Evolutionary conservation across 805 yeast genomes (phyloP), one percentile per base, ranked within the genome.

Genomic region (Nakazawaea holstii): DNA sequence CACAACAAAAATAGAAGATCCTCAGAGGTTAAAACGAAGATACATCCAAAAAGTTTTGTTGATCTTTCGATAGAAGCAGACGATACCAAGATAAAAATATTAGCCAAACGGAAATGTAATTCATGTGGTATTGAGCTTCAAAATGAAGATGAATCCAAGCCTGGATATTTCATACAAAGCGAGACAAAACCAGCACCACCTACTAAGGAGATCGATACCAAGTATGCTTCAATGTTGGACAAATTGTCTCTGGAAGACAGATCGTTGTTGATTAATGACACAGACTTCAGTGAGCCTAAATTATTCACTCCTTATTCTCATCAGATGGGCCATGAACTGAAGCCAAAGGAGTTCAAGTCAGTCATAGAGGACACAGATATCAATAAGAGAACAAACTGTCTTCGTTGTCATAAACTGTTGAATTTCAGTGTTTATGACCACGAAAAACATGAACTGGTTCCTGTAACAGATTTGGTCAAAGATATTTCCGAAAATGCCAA

Each of bases 91-190:
- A 13, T 46, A 26, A 33, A 37, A 3, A 26, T 47, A 5, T 24
- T 41, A 20, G 8, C 30, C 13, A 33, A 45, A 24, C 40, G 15
- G 8, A 45, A 51, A 9, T 82, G 89, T 58, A 57, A 66, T 5
- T 73, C 85, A 2, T 83, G 90, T 64, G 88, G 88, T 27, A 63
- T 80, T 7, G 52, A 53, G 8, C 60, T 82, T 17, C 88, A 83
- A 55, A 56, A 57, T 6, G 52, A 48, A 0, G 63, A 72, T 42
- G 59, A 68, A 0, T 35, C 44, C 0, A 51, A 56, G 26, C 67
- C 69, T 0, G 87, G 87, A 1, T 82, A 55, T 55, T 80, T 67
- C 53, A 15, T 35, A 45, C 15, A 14, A 27, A 7, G 14, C 15
- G 17, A n/a, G 3, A 38, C 15, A 11, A 38, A 38, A 26, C 15